Percentiles rank a stretch among this genome's conserved stretches.
Conservation (phyloP, 805 yeast genomes). For the Metschnikowia kunwiensis region DNA sequence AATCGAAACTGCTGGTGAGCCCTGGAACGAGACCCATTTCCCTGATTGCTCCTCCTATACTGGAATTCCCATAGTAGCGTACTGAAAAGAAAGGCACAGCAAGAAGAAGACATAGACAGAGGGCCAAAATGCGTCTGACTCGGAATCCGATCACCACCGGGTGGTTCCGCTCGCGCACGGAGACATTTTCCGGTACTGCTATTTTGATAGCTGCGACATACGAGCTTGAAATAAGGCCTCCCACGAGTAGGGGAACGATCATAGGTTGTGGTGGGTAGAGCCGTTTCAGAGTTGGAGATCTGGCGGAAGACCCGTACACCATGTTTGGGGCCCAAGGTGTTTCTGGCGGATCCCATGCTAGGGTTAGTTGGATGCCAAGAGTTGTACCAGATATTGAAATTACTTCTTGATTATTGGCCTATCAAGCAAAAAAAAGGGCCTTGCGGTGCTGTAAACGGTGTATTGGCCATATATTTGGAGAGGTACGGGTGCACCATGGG, state of each 20-base stretch:
- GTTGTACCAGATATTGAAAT: too few species aligned
- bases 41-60: slow-evolving; percentile 10
- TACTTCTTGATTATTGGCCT: too few species aligned
- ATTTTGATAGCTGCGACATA: slow-evolving; percentile 47
- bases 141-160: slow-evolving; percentile 42
- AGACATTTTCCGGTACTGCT: slow-evolving; percentile 22
- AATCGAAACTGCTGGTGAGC: slow-evolving; percentile 12
- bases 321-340: too few species aligned
- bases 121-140: slow-evolving; percentile 31
- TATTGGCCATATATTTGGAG: too few species aligned
- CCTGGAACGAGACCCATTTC: slow-evolving; percentile 39
- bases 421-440: too few species aligned
- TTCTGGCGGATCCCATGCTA: too few species aligned
- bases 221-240: slow-evolving; percentile 37
- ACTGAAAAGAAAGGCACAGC: slow-evolving; percentile 28
- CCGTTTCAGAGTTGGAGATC: background rate
- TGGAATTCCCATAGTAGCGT: background rate
- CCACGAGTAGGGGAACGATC: slow-evolving; percentile 12
- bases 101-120: slow-evolving; percentile 30
- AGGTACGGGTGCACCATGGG: too few species aligned
- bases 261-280: background rate
- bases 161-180: slow-evolving; percentile 38
- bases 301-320: slow-evolving; percentile 1
- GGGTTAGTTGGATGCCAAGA: too few species aligned
- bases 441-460: too few species aligned